A percentile compares a stretch with the other conserved stretches of the same genome.
Evolutionary conservation across 805 yeast genomes (phyloP).

Genomic region (Candida corydali): DNA sequence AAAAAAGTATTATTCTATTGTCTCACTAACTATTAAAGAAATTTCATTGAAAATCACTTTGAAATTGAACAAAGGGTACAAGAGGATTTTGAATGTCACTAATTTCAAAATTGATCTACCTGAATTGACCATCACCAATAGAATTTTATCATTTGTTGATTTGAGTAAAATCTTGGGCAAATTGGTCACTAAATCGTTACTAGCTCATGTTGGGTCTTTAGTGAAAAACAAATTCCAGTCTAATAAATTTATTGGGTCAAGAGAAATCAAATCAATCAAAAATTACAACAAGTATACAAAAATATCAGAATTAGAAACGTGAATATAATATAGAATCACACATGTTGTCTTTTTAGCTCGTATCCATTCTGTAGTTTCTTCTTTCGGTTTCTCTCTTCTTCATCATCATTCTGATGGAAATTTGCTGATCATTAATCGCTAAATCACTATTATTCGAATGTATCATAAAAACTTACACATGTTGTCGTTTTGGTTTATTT

Average conservation of each 20-base stretch:
- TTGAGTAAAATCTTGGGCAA: constrained; percentile 30
- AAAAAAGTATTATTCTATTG: constrained; percentile 64
- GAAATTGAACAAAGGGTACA: constrained; percentile 29
- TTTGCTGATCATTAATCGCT: constrained; percentile 52
- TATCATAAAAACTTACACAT: too few species aligned
- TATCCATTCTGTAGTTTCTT: neutral
- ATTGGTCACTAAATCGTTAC: constrained; percentile 25
- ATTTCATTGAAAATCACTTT: constrained; percentile 32
- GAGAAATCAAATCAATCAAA: constrained; percentile 4
- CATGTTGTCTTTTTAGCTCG: neutral
- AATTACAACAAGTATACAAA: constrained; percentile 20
- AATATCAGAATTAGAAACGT: constrained; percentile 3
- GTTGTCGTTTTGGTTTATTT: constrained; percentile 31
- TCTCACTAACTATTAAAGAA: constrained; percentile 40
- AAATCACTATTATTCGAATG: constrained; percentile 62
- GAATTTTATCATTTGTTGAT: constrained; percentile 32
- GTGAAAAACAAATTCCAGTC: constrained; percentile 26
- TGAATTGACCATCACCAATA: constrained; percentile 25
- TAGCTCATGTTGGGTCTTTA: constrained; percentile 33
- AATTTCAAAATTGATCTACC: constrained; percentile 32
- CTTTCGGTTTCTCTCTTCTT: constrained; percentile 8
- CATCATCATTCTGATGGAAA: constrained; percentile 35
- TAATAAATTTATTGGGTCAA: neutral
- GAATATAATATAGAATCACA: neutral
- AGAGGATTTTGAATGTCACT: constrained; percentile 33